Conservation (phyloP, 2,329 filamentous ascomycete genomes). For the Thelonectria rubi region DNA sequence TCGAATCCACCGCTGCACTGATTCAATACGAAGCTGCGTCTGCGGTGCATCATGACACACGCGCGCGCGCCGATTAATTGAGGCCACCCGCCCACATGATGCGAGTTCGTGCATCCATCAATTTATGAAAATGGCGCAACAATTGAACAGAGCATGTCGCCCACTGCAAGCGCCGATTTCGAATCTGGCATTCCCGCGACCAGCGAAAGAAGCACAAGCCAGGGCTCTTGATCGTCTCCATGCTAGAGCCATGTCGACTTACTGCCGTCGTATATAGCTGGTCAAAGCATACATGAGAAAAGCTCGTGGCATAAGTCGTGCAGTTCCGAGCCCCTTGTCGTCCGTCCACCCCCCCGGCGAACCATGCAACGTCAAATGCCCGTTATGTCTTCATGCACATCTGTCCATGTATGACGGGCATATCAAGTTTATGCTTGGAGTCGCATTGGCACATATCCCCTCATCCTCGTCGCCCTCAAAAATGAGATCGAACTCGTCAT, state of each 20-base stretch:
- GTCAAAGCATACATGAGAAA: neutral
- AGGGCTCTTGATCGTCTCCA: neutral
- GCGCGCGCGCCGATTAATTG: neutral
- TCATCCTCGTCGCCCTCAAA: no score
- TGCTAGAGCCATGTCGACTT: neutral
- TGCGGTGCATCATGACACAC: neutral
- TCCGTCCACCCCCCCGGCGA: no score
- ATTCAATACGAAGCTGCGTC: conserved; percentile 3
- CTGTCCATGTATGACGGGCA: neutral
- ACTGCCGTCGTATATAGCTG: neutral
- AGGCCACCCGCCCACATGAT: neutral
- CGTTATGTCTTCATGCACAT: no score
- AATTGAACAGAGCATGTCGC: no score
- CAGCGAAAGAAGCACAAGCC: neutral
- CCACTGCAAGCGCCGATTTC: conserved; percentile 4
- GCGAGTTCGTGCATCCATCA: neutral
- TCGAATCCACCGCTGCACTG: neutral
- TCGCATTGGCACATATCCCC: no score
- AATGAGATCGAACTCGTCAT: no score
- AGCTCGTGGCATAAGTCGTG: no score
- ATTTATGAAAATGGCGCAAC: conserved; percentile 6
- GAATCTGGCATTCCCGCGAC: neutral
- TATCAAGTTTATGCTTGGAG: neutral
- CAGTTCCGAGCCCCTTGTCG: no score
- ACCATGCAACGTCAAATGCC: no score